Percentiles rank a stretch among this genome's conserved stretches.
Evolutionary conservation across 768 basidiomycete species (phyloP).

Genomic region (Agrocybe pediades): DNA sequence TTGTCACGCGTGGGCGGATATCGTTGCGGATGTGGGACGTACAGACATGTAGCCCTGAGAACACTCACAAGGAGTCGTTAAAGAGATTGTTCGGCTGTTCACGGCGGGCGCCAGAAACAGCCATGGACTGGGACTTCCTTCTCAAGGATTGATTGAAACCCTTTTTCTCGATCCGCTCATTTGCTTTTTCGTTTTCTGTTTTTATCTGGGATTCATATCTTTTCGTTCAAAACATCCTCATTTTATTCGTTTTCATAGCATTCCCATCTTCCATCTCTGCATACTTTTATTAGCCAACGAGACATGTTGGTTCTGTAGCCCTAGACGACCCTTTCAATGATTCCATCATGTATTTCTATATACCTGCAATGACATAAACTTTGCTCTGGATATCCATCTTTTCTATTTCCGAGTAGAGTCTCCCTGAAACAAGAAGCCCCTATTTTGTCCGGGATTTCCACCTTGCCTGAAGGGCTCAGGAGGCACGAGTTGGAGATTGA

Average conservation of each 20-base stretch:
- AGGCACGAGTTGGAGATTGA: too few relatives aligned
- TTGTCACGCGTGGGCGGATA: slow-evolving; percentile 61
- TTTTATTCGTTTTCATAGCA: slow-evolving; percentile 9
- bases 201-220: slow-evolving; percentile 12
- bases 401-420: not conserved
- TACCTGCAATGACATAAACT: not conserved
- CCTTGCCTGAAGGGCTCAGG: too few relatives aligned
- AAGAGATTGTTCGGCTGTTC: slow-evolving; percentile 65
- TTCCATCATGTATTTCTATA: slow-evolving; percentile 20
- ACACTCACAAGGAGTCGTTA: slow-evolving; percentile 57
- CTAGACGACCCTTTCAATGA: slow-evolving; percentile 14
- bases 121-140: slow-evolving; percentile 80
- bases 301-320: slow-evolving; percentile 25
- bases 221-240: slow-evolving; percentile 10
- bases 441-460: not conserved
- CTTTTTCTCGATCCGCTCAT: slow-evolving; percentile 12
- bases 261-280: slow-evolving; percentile 10
- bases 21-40: slow-evolving; percentile 84
- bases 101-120: slow-evolving; percentile 53
- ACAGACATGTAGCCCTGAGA: slow-evolving; percentile 64
- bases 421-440: not conserved
- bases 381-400: slow-evolving; percentile 1
- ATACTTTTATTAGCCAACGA: slow-evolving; percentile 14
- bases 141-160: slow-evolving; percentile 68
- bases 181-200: slow-evolving; percentile 11